These are phyloP conservation scores for Lasiodiplodia hormozganensis DNA, from an alignment of 2,329 filamentous ascomycete genomes.

Conservation along the genomic window DNA sequence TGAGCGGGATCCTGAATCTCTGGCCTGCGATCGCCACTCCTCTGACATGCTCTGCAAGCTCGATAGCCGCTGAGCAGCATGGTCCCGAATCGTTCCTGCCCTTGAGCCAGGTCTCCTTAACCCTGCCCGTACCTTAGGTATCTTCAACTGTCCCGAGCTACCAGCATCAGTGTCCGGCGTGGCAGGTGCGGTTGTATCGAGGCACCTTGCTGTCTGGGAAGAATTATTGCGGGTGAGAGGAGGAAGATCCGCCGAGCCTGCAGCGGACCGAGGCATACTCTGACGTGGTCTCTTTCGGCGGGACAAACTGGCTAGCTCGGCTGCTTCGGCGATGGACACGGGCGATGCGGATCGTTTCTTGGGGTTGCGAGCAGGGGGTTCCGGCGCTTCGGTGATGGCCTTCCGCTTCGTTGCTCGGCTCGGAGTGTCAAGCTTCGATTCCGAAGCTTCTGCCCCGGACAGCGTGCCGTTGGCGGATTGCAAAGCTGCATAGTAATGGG, in stretches of 20 bases:
- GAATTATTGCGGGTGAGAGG: constrained; percentile 25
- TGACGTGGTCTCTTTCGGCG: constrained; percentile 57
- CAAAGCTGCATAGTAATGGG: constrained; percentile 53
- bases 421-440: constrained; percentile 51
- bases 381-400: constrained; percentile 27
- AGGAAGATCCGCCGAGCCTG: constrained; percentile 23
- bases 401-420: constrained; percentile 42
- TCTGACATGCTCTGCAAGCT: constrained; percentile 19
- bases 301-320: constrained; percentile 56
- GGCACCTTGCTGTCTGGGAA: constrained; percentile 19
- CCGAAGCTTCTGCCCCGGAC: constrained; percentile 47
- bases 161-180: constrained; percentile 48
- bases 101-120: constrained; percentile 33
- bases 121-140: constrained; percentile 34
- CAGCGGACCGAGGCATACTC: constrained; percentile 14
- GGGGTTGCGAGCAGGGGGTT: constrained; percentile 40
- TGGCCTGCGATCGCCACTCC: constrained; percentile 7
- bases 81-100: constrained; percentile 13
- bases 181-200: constrained; percentile 43
- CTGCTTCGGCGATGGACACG: constrained; percentile 61
- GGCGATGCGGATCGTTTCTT: constrained; percentile 61
- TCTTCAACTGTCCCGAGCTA: constrained; percentile 35
- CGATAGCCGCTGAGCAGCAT: constrained; percentile 15
- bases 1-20: not conserved
- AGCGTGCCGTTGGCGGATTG: constrained; percentile 56